Evolutionary conservation across 148 eudicot species (phyloP), one percentile per base, ranked within the genome.

Genomic region (Rhododendron kiyosumense): DNA sequence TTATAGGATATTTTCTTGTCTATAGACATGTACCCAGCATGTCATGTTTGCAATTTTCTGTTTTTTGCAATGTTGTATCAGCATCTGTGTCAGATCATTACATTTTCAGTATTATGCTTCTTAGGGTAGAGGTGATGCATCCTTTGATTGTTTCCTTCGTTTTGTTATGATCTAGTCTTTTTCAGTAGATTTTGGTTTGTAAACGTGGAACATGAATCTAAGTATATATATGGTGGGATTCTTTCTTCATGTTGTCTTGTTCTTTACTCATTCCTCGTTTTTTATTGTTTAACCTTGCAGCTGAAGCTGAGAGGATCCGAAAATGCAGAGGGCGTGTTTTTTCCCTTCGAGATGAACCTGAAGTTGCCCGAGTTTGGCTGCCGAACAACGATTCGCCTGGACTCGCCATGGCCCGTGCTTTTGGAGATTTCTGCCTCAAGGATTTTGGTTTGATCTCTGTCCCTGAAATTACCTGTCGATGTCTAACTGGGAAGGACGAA

Each of bases 381-480:
- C 98, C 98, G 2, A 89, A 93, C 85, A 85, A 87, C 48, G 93
- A 96, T 85, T 94, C 96, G 76, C 98, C 98, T 80, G 98, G 98
- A 73, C 95, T 96, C 14, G 98, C 98, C 43, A 96, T 96, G 98
- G 97, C 98, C 32, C 95, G 98, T 41, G 98, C 98, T 20, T 96
- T 96, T 87, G 98, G 98, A 84, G 98, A 96, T 88, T 96, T 96
- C 87, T 96, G 98, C 89, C 95, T 96, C 74, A 96, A 96, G 85
- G 98, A 94, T 85, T 96, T 83, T 86, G 98, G 98, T 84, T 89
- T 96, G 46, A 96, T 94, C 89, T 92, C 98, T 17, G 94, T 94
- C 32, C 98, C 98, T 36, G 98, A 96, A 67, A 79, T 96, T 69
- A 91, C 95, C 36, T 88, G 91, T 84, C 90, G 94, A 74, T 89